Percentiles rank a stretch among this genome's conserved stretches.
Conservation (phyloP, 2,329 filamentous ascomycete genomes). For the Ceratocystis lukuohia region DNA sequence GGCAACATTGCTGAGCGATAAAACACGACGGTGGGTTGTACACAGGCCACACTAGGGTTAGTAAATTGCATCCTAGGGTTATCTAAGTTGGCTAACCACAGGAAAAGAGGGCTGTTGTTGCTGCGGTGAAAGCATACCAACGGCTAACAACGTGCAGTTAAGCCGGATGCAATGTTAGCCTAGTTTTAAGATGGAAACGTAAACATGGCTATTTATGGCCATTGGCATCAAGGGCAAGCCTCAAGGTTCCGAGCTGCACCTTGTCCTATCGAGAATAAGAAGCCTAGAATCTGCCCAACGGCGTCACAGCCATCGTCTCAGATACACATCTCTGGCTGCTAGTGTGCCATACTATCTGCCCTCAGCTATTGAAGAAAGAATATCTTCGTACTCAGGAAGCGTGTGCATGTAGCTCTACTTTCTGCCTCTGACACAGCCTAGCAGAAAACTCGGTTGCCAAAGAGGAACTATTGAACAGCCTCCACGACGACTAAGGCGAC, state of each 20-base stretch:
- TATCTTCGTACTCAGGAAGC: neutral
- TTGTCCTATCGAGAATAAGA: neutral
- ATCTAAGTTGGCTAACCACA: no score
- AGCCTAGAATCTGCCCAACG: neutral
- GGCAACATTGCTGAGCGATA: neutral
- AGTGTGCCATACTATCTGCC: neutral
- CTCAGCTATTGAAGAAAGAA: neutral
- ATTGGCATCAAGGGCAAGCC: neutral
- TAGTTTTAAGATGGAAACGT: neutral
- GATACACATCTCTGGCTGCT: neutral
- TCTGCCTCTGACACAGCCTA: neutral
- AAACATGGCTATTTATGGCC: neutral
- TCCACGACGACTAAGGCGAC: neutral
- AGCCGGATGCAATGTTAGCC: neutral
- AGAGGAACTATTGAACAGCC: neutral
- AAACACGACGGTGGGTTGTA: no score
- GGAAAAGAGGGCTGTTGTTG: neutral
- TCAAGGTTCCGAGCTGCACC: neutral
- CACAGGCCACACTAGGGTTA: neutral
- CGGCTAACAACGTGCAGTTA: neutral
- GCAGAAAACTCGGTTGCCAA: neutral
- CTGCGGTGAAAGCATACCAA: conserved; percentile 5
- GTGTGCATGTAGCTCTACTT: neutral
- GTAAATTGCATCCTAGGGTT: fast-evolving
- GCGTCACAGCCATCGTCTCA: neutral